Evolutionary conservation across 1,284 basidiomycete species (phyloP), one percentile per base, ranked within the genome.

Genomic region (Uromyces viciae-fabae): DNA sequence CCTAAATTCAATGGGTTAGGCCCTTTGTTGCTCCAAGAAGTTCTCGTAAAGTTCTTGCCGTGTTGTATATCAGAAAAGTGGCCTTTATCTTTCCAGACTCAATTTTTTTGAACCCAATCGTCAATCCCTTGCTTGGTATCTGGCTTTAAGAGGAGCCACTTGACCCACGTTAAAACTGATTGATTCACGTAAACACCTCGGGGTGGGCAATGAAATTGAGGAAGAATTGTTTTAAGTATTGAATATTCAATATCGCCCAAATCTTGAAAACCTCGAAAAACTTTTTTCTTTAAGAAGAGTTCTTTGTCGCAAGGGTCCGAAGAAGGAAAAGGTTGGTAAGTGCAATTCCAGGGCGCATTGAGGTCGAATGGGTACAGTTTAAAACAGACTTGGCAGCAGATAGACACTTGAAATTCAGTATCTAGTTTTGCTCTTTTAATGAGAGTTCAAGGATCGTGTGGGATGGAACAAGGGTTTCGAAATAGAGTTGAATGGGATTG

Each of bases 331-430:
- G 1, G 5, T 38, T 64, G 43, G 74, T 76, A 76, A n/a, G 43
- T 28, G 38, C 74, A 75, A 25, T n/a, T 33, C 15, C 4, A 4
- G 9, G 52, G 56, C 3, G 56, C n/a, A 49, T 58, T 54, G 19
- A 9, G 31, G 25, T 33, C 9, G 8, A 38, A 1, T 1, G 40
- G 11, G 28, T 64, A 75, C 4, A 75, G 74, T 25, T 40, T 17
- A 46, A 75, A 75, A 28, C 74, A 75, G 19, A 17, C 40, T 62
- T 19, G 52, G 28, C 74, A 75, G 40, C 74, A 75, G 2, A 75
- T 33, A 5, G n/a, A 33, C 52, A 66, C 43, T n/a, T 14, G 15
- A 22, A 75, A 28, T 19, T 75, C 5, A 42, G 38, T n/a, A 36
- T 58, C 33, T 3, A 74, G 19, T 28, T 74, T 56, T 5, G 31